A percentile compares a stretch with the other conserved stretches of the same genome.
phyloP scores from a whole-genome alignment of 345 rosid genomes.

The Pistacia atlantica region DNA sequence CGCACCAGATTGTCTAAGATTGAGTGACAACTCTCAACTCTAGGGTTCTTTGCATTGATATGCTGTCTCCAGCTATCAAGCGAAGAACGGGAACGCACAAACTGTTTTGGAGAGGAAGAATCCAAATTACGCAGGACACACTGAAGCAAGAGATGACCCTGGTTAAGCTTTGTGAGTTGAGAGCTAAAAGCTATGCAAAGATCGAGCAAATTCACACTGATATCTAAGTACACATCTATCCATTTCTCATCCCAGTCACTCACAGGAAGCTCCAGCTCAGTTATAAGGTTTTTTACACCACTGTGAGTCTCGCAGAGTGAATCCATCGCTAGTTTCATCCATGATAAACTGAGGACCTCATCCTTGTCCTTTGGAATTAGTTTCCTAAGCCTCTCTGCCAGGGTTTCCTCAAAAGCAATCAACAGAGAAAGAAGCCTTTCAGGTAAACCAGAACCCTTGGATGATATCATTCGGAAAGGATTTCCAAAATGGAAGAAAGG shows the following conservation, averaged over 20 bases:
- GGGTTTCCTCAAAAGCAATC: slow-evolving; percentile 58
- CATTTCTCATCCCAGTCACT: slow-evolving; percentile 90
- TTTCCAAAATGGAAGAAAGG: slow-evolving; percentile 82
- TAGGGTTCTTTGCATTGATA: slow-evolving; percentile 57
- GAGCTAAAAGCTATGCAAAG: slow-evolving; percentile 80
- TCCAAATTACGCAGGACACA: slow-evolving; percentile 64
- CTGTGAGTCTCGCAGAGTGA: slow-evolving; percentile 72
- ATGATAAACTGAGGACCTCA: slow-evolving; percentile 67
- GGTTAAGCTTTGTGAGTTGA: slow-evolving; percentile 70
- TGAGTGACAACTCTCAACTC: slow-evolving; percentile 60
- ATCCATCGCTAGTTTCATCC: slow-evolving; percentile 89
- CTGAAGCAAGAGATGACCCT: slow-evolving; percentile 79
- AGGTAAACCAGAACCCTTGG: slow-evolving; percentile 72
- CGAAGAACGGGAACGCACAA: slow-evolving; percentile 55
- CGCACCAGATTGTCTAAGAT: slow-evolving; percentile 56
- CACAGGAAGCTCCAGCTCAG: slow-evolving; percentile 81
- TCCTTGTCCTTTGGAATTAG: slow-evolving; percentile 62
- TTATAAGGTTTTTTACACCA: slow-evolving; percentile 62
- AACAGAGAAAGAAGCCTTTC: slow-evolving; percentile 49
- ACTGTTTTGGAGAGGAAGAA: slow-evolving; percentile 49
- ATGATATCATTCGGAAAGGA: slow-evolving; percentile 76
- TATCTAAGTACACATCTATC: slow-evolving; percentile 86
- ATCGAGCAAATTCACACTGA: slow-evolving; percentile 85
- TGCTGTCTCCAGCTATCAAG: slow-evolving; percentile 82
- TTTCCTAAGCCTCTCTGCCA: slow-evolving; percentile 63